Evolutionary conservation across 129 eudicot species (phyloP), one percentile per base, ranked within the genome.

Genomic region (Flaveria robusta): DNA sequence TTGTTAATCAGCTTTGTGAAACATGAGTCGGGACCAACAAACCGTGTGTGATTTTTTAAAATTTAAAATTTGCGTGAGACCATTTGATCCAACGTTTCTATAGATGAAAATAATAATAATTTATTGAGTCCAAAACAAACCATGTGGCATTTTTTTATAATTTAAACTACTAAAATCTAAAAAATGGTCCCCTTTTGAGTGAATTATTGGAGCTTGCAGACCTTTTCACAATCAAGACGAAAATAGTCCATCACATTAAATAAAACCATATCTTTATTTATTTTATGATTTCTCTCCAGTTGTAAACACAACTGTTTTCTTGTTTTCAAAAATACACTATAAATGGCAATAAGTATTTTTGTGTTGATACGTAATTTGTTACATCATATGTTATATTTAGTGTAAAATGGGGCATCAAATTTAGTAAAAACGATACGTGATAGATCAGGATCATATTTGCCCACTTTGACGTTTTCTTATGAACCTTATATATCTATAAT

Each of bases 171-270:
- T 58, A 2, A 56, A 62, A 62, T 62, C 22, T 31, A 2, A 6
- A 63, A 34, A 63, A 15, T 16, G 43, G 68, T 63, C 68, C 45
- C 68, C 45, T 58, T 23, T 63, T 29, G 12, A 31, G 23, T 63
- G 68, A 5, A 63, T 63, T 63, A 63, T 63, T 63, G 68, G 5
- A 63, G 20, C 0, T 12, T 63, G 5, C 68, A 15, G 39, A 29
- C 65, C 65, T 75, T 75, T 63, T 26, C 16, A 71, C 49, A 62
- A 42, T 60, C 46, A 74, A 74, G 27, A 60, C 31, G 14, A 68
- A 55, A 47, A 66, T 34, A 66, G 18, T 23, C 18, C 67, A 66
- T 49, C 52, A 3, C 16, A 27, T 18, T 65, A 59, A 58, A 66
- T 43, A 6, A 49, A 18, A 29, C 50, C 47, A 43, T 4, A n/a